These are phyloP conservation scores for Fraxinus paxiana DNA, from an alignment of 305 asterid genomes.

Conservation along the genomic window DNA sequence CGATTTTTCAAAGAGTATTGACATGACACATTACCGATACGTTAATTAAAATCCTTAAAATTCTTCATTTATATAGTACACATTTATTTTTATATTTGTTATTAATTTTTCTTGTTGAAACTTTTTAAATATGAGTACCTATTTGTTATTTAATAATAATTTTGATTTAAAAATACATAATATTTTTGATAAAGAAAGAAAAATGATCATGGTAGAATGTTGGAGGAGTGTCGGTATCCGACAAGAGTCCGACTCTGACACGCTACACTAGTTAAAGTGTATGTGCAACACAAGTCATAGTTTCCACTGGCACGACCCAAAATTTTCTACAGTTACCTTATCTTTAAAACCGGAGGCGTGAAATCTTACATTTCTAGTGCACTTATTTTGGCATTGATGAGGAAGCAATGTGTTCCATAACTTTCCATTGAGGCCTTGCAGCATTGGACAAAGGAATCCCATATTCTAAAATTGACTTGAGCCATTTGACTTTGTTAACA, in stretches of 20 bases:
- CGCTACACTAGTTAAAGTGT: not conserved
- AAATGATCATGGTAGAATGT: not conserved
- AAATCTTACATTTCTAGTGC: not conserved
- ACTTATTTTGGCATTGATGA: slow-evolving; percentile 9
- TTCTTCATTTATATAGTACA: not conserved
- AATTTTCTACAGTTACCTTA: not conserved
- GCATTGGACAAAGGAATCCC: slow-evolving; percentile 34
- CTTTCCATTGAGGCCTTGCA: slow-evolving; percentile 27
- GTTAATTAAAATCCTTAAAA: not conserved
- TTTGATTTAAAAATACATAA: not conserved
- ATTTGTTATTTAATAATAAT: too few species aligned
- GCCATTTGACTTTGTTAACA: slow-evolving; percentile 53
- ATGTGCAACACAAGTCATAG: not conserved
- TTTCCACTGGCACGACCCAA: not conserved
- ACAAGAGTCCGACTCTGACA: not conserved
- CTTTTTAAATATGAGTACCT: not conserved
- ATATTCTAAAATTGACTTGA: slow-evolving; percentile 28
- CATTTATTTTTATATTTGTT: not conserved
- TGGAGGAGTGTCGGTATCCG: not conserved
- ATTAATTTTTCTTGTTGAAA: not conserved
- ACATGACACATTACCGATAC: not conserved
- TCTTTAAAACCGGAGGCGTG: not conserved
- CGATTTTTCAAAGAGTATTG: not conserved
- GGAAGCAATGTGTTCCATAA: slow-evolving; percentile 18
- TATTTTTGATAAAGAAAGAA: not conserved